Evolutionary conservation across 2,329 filamentous ascomycete species (phyloP).

Genomic region (Teratosphaeria zuluensis): DNA sequence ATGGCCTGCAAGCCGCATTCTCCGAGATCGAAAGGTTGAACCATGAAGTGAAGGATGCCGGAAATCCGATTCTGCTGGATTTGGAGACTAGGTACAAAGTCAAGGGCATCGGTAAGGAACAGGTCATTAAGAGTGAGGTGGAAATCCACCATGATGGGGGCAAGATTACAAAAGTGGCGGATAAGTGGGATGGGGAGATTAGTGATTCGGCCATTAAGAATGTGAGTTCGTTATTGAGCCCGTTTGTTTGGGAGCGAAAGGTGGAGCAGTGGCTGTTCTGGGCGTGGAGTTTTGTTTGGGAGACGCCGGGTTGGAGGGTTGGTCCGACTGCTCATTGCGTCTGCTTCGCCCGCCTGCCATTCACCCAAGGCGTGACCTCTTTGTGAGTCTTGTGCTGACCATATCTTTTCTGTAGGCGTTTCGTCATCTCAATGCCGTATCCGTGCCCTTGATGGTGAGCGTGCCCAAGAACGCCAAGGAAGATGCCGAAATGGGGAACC

Average conservation of each 20-base stretch:
- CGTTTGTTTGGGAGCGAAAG: constrained; percentile 31
- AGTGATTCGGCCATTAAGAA: constrained; percentile 42
- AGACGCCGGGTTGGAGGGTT: constrained; percentile 33
- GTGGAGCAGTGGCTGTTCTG: constrained; percentile 29
- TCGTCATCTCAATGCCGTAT: constrained; percentile 42
- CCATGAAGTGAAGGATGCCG: constrained; percentile 44
- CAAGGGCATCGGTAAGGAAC: constrained; percentile 44
- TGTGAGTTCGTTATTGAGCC: constrained; percentile 36
- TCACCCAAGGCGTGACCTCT: neutral
- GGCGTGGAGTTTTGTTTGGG: constrained; percentile 31
- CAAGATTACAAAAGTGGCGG: constrained; percentile 45
- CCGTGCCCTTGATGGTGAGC: constrained; percentile 41
- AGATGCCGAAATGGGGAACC: constrained; percentile 41
- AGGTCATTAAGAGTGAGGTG: constrained; percentile 40
- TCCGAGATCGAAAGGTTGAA: constrained; percentile 46
- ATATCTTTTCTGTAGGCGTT: constrained; percentile 34
- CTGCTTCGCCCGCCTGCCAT: constrained; percentile 4
- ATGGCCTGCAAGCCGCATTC: constrained; percentile 51
- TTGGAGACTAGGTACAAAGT: constrained; percentile 44
- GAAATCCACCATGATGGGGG: constrained; percentile 36
- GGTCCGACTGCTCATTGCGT: constrained; percentile 10
- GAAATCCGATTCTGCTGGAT: constrained; percentile 52
- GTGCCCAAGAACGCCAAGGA: constrained; percentile 46
- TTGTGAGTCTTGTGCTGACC: constrained; percentile 19
- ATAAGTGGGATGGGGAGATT: constrained; percentile 45